These are phyloP conservation scores for Aspergillus saccharolyticus DNA, from an alignment of 495 filamentous ascomycete genomes.

Conservation along the genomic window DNA sequence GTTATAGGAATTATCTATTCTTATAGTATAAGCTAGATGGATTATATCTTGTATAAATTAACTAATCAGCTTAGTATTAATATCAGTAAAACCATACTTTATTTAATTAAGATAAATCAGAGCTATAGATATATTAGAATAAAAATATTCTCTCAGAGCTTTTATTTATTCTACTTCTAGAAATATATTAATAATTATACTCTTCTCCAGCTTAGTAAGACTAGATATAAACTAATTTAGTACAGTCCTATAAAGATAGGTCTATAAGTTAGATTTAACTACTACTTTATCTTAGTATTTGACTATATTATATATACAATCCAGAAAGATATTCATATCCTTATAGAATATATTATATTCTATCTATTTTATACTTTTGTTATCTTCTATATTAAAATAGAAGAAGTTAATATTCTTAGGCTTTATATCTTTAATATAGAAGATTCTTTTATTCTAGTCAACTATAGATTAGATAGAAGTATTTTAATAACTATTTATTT, in stretches of 20 bases:
- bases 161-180: neutral
- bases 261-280: neutral
- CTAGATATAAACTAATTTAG: neutral
- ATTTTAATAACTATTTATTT: no score
- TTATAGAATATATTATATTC: no score
- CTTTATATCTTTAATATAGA: no score
- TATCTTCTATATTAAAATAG: no score
- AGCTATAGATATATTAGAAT: neutral
- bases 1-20: neutral
- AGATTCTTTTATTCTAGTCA: no score
- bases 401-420: no score
- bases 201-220: neutral
- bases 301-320: no score
- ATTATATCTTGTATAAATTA: neutral
- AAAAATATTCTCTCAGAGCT: neutral
- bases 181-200: neutral
- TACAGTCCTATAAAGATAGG: neutral
- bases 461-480: no score
- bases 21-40: neutral
- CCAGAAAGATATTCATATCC: no score
- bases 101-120: no score
- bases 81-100: neutral
- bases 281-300: no score
- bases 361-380: no score
- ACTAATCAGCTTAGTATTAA: neutral